Evolutionary conservation across 148 eudicot genomes (phyloP).

Genomic region (Fagopyrum homotropicum): DNA sequence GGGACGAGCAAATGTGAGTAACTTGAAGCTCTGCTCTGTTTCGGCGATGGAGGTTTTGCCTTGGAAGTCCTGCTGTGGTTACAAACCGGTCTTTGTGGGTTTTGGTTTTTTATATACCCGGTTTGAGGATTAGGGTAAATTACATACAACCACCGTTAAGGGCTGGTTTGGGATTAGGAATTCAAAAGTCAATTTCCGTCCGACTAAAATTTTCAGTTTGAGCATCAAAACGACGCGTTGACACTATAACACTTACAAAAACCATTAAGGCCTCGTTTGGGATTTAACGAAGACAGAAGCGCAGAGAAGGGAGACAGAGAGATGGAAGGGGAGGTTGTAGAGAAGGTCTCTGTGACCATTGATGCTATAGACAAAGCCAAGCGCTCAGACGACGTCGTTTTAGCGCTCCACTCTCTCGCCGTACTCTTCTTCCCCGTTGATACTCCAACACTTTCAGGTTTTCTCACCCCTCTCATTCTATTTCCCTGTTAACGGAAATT

Average conservation of each 20-base stretch:
- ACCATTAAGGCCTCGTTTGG: background rate
- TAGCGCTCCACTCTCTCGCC: conserved; percentile 68
- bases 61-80: background rate
- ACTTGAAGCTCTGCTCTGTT: background rate
- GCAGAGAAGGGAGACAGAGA: background rate
- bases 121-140: too few relatives aligned
- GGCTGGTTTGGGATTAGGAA: background rate
- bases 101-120: background rate
- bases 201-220: too few relatives aligned
- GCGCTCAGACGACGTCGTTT: conserved; percentile 58
- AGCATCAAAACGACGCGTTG: background rate
- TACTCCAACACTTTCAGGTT: conserved; percentile 47
- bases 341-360: conserved; percentile 46
- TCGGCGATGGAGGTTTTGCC: background rate
- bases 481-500: background rate
- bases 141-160: too few relatives aligned
- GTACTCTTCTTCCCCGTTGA: conserved; percentile 54
- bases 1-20: background rate
- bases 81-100: too few relatives aligned
- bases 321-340: conserved; percentile 33
- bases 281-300: background rate
- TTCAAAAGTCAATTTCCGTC: background rate
- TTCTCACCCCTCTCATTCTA: background rate
- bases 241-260: too few relatives aligned
- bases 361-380: conserved; percentile 42